Base-by-base conservation (phyloP, 192 early-diverging fungal species). In the Coemansia sp. region DNA sequence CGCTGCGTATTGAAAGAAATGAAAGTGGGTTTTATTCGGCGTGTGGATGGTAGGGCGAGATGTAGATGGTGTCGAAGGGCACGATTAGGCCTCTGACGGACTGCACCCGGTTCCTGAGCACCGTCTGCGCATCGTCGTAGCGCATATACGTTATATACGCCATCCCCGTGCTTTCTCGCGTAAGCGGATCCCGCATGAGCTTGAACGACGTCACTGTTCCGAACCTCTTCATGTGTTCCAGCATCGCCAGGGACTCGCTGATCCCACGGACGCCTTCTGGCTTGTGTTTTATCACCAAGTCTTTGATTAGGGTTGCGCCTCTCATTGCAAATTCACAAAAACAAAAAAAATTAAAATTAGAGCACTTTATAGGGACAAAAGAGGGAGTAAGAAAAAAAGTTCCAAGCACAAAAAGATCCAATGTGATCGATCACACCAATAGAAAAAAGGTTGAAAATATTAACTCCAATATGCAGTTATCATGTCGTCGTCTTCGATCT, bases 401-500 rank as follows among this genome's bases (percentile, higher is more conserved):
- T 41, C 1, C 5, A 41, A 41, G 6, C 12, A 52, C 7, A 4
- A 7, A n/a, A 18, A n/a, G 5, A 52, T 5, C 9, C 39, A 41
- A 11, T 41, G 12, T 41, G 30, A 30, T 30, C 30, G n/a, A n/a
- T n/a, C n/a, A n/a, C n/a, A 30, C 30, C 30, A 30, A 30, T 30
- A 30, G 30, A 30, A 30, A 30, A 30, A 1, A 30, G 30, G 30
- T 3, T 30, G 5, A 46, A 18, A 46, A 18, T 3, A 55, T 64
- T 44, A 86, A 24, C 38, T 66, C 35, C 66, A 83, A 14, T 63
- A 67, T 6, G 75, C 86, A 6, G 76, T 65, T 6, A 88, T 64
- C 87, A 88, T 88, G 57, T 88, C 87, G 60, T 85, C 87, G 56
- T 87, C 85, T 39, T 88, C 85, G 23, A 88, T 72, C 14, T 88